These are phyloP conservation scores for Blastomyces percursus DNA, from an alignment of 2,329 filamentous ascomycete species.

Conservation along the genomic window DNA sequence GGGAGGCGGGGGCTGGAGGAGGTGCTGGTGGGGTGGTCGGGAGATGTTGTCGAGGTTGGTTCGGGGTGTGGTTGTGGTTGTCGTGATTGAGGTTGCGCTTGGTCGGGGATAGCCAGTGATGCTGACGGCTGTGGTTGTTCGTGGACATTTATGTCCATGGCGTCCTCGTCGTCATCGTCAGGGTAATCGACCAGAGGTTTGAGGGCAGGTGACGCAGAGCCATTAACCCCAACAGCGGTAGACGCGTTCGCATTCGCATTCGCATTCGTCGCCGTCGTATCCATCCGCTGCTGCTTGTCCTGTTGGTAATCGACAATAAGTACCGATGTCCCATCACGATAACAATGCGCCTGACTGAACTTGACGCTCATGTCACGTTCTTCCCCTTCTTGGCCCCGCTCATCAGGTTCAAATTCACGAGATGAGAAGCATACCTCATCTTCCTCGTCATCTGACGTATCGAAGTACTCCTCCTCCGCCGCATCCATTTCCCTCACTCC, in stretches of 20 bases:
- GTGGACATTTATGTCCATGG: slow-evolving; percentile 45
- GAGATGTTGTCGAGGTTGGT: background rate
- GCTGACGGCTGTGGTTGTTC: slow-evolving; percentile 10
- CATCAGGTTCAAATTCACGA: background rate
- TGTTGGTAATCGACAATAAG: slow-evolving; percentile 23
- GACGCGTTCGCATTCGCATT: background rate
- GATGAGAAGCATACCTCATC: slow-evolving; percentile 40
- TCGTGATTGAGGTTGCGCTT: background rate
- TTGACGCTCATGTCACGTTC: background rate
- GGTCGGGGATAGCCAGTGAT: background rate
- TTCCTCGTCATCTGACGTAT: slow-evolving; percentile 76
- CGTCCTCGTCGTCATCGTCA: slow-evolving; percentile 72
- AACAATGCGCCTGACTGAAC: background rate
- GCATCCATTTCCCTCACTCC: slow-evolving; percentile 73
- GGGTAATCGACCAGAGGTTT: slow-evolving; percentile 84
- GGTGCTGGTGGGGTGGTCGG: background rate
- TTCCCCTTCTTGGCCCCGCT: background rate
- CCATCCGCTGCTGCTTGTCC: slow-evolving; percentile 18
- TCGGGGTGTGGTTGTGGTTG: background rate
- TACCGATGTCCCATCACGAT: slow-evolving; percentile 2
- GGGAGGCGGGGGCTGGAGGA: slow-evolving; percentile 29
- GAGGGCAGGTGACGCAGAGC: slow-evolving; percentile 45
- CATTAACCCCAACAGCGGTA: slow-evolving; percentile 42
- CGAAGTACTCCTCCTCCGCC: slow-evolving; percentile 89
- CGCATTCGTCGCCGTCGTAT: slow-evolving; percentile 19